Base-by-base conservation (phyloP, 73 alveolate species). In the Diophrys appendiculata region DNA sequence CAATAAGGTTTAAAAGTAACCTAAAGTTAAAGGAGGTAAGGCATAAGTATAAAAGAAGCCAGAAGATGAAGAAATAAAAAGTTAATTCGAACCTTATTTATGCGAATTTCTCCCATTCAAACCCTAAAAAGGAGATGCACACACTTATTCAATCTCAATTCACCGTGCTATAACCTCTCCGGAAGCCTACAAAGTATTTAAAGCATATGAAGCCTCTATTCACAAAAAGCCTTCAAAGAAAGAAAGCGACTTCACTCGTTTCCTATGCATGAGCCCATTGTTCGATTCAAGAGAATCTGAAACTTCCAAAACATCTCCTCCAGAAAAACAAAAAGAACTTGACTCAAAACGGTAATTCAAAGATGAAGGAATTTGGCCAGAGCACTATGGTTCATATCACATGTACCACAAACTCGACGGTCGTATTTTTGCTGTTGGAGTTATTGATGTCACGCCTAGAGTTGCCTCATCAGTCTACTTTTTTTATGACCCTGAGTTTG, bases 401-500 rank as follows among this genome's bases (percentile, higher is more conserved):
- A 92, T 96, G 96, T 85, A 88, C 64, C 98, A 96, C 88, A 83
- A 13, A 13, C 1, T 70, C 30, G 78, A 70, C 55, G 78, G 26
- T 28, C 26, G 76, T 67, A 11, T 5, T 67, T 76, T 96, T 0
- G 98, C 98, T 0, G 97, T 96, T 34, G 97, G 98, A 2, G 98
- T 93, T 18, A 54, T 78, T 24, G 99, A 96, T 74, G 55, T 89
- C 25, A 78, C 95, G 11, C 96, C 95, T 25, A 73, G 69, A 30
- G 90, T 65, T 22, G 78, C 94, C 29, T 83, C 92, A 33, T 87
- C 97, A 60, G 97, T 82, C 0, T 96, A 96, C 84, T 87, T 94
- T 31, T 92, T 84, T 76, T 96, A 96, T 82, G 97, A 96, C 60
- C 98, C 99, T 18, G 84, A 92, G 55, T 96, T 75, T 84, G 89